Percentiles rank a stretch among this genome's conserved stretches.
Conservation (phyloP, 306 rosid genomes). For the Quercus agrifolia region DNA sequence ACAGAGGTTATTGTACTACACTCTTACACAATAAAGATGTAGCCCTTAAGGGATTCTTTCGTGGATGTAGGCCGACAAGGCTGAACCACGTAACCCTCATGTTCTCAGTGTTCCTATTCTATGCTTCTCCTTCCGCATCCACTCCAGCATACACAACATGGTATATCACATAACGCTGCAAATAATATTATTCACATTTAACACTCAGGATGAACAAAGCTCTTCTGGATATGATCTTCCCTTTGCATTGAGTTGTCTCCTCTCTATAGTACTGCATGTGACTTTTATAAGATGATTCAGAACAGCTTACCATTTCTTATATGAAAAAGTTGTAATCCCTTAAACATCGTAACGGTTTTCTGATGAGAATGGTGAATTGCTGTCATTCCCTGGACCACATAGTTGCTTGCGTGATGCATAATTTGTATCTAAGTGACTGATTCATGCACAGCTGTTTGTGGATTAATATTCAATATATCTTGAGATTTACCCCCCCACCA, state of each 20-base stretch:
- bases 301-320: background rate
- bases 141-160: too few relatives aligned
- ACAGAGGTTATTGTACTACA: too few relatives aligned
- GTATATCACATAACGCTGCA: too few relatives aligned
- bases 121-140: too few relatives aligned
- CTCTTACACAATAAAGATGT: too few relatives aligned
- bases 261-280: background rate
- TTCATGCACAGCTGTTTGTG: background rate
- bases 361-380: background rate
- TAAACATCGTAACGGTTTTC: background rate
- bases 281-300: background rate
- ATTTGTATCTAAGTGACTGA: background rate
- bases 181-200: too few relatives aligned
- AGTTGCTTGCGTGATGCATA: background rate
- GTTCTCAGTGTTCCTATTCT: too few relatives aligned
- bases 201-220: background rate
- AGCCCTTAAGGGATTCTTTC: too few relatives aligned
- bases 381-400: background rate
- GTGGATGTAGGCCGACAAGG: too few relatives aligned
- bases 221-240: background rate
- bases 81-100: too few relatives aligned
- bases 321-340: background rate
- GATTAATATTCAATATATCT: background rate
- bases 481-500: too few relatives aligned
- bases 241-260: background rate